Evolutionary conservation across 169 alveolate genomes (phyloP).

Genomic region (Eimeria tenella): DNA sequence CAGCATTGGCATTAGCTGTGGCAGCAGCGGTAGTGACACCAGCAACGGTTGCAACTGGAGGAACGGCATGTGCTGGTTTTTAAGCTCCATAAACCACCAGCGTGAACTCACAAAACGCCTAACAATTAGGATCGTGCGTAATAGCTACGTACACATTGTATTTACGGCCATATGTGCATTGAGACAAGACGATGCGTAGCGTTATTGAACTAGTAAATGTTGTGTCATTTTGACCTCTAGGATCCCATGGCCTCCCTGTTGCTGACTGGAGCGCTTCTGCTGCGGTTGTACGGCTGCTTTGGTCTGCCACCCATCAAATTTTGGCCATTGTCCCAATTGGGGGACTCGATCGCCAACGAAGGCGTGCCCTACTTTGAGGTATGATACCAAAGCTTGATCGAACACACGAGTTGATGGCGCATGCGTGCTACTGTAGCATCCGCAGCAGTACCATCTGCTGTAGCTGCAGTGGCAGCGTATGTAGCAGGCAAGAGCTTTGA

Average conservation of each 20-base stretch:
- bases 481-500: no score
- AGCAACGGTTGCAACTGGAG: no score
- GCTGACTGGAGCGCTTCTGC: not conserved
- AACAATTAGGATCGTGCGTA: no score
- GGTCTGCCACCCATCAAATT: not conserved
- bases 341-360: not conserved
- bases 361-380: not conserved
- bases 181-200: no score
- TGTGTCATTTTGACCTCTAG: not conserved
- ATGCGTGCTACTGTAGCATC: not conserved
- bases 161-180: no score
- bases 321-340: conserved; percentile 19
- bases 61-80: no score
- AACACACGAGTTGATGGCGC: not conserved
- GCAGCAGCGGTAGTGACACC: no score
- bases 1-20: no score
- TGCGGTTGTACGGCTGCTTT: conserved; percentile 12
- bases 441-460: not conserved
- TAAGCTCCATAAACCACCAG: not conserved
- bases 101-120: not conserved
- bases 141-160: no score
- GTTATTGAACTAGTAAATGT: no score
- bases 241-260: conserved; percentile 15
- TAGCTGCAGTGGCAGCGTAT: no score
- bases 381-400: no score